A percentile compares a stretch with the other conserved stretches of the same genome.
Conservation (phyloP, 305 asterid species). For the Lippia alba region DNA sequence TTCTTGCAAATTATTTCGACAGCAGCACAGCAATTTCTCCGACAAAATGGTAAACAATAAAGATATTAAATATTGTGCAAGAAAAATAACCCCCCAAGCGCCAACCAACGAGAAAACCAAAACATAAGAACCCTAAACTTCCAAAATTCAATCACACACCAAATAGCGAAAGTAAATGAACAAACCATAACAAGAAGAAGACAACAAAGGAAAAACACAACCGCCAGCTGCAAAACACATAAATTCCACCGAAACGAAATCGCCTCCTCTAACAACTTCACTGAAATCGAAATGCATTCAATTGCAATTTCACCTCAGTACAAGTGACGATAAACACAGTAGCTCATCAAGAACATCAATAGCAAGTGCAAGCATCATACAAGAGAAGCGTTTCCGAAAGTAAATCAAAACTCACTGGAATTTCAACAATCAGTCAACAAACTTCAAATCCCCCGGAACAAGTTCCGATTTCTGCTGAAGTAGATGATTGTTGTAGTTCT, state of each 20-base stretch:
- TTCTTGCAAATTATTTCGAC: neutral
- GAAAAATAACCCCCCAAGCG: conserved; percentile 2
- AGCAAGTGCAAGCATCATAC: conserved; percentile 3
- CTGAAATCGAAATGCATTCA: neutral
- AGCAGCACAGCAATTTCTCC: neutral
- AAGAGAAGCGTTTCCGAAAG: neutral
- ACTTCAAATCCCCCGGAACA: conserved; percentile 4
- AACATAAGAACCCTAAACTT: neutral
- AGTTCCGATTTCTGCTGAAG: neutral
- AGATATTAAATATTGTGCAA: neutral
- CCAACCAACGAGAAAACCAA: neutral
- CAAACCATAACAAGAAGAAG: neutral
- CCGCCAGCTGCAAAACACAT: neutral
- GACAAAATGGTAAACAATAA: neutral
- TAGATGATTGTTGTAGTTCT: neutral
- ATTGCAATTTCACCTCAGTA: conserved; percentile 1
- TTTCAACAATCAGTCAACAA: conserved; percentile 11
- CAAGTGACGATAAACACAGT: neutral
- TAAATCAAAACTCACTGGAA: neutral
- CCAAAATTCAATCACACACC: neutral
- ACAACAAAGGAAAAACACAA: neutral
- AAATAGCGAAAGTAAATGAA: conserved; percentile 4
- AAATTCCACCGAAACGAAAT: neutral
- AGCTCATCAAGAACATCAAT: conserved; percentile 14
- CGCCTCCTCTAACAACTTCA: neutral